A percentile compares a stretch with the other conserved stretches of the same genome.
These are phyloP conservation scores for Hyaloscypha bicolor DNA, from an alignment of 495 filamentous ascomycete genomes.

Conservation along the genomic window DNA sequence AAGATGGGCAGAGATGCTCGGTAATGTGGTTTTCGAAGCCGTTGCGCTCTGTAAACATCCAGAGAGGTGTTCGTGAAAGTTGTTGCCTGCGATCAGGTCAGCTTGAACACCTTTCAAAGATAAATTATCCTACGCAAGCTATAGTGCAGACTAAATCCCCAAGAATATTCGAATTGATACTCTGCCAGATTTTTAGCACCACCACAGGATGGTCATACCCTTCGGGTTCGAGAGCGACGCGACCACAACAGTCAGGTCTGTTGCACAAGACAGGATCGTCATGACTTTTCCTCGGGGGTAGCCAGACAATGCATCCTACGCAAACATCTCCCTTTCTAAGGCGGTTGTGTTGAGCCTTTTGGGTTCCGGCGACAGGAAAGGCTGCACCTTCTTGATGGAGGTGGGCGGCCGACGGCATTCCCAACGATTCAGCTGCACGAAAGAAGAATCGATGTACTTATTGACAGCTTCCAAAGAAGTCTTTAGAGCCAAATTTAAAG, in stretches of 20 bases:
- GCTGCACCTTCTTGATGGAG: background rate
- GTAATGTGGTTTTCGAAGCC: background rate
- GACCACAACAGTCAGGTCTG: conserved; percentile 6
- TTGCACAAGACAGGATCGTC: conserved; percentile 8
- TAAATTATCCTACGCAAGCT: conserved; percentile 11
- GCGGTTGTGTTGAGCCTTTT: background rate
- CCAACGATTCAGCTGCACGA: background rate
- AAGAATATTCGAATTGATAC: background rate
- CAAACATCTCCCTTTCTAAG: conserved; percentile 17
- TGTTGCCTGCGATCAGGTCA: conserved; percentile 23
- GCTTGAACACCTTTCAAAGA: background rate
- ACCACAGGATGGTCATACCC: conserved; percentile 28
- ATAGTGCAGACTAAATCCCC: conserved; percentile 22
- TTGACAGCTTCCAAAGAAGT: background rate
- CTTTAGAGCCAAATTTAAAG: background rate
- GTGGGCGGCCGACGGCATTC: background rate
- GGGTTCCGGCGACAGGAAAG: background rate
- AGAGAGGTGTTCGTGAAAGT: conserved; percentile 20
- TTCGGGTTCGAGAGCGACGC: conserved; percentile 1
- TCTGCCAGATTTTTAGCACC: conserved; percentile 16
- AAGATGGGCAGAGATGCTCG: conserved; percentile 16
- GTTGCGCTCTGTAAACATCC: background rate
- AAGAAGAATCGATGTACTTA: background rate
- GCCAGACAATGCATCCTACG: conserved; percentile 28
- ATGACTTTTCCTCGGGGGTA: conserved; percentile 7